A percentile compares a stretch with the other conserved stretches of the same genome.
Evolutionary conservation across 345 rosid genomes (phyloP).

Genomic region (Gossypium rotundifolium): DNA sequence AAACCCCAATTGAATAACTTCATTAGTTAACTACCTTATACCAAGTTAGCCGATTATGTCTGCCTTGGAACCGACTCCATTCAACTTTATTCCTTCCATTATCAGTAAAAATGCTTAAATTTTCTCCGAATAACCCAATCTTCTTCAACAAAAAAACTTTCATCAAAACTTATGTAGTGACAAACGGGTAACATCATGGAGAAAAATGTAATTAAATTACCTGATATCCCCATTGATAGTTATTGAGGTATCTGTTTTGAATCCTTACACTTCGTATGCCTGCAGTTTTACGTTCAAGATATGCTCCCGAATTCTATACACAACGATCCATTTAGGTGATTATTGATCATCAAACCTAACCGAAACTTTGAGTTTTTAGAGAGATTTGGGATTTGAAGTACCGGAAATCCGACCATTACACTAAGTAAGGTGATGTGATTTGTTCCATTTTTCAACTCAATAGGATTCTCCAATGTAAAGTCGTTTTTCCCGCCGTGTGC

Average conservation of each 20-base stretch:
- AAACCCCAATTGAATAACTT: neutral
- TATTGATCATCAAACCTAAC: neutral
- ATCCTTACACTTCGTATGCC: conserved; percentile 35
- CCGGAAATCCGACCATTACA: conserved; percentile 79
- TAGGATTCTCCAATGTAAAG: conserved; percentile 26
- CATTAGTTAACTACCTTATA: conserved; percentile 39
- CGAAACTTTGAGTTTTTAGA: neutral
- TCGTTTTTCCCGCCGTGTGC: conserved; percentile 37
- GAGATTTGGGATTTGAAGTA: conserved; percentile 14
- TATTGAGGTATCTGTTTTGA: conserved; percentile 20
- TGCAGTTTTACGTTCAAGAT: conserved; percentile 34
- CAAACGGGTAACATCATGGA: neutral
- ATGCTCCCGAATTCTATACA: conserved; percentile 51
- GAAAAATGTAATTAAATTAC: conserved; percentile 16
- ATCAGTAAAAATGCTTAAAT: conserved; percentile 26
- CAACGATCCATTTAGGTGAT: neutral
- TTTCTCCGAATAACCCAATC: conserved; percentile 54
- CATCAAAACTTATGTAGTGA: neutral
- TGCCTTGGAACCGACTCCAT: conserved; percentile 28
- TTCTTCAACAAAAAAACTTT: conserved; percentile 11
- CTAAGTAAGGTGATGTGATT: conserved; percentile 66
- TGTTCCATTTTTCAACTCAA: conserved; percentile 43
- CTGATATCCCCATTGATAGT: conserved; percentile 56
- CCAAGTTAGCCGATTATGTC: conserved; percentile 36
- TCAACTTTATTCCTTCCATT: conserved; percentile 21